Evolutionary conservation across 2,329 filamentous ascomycete species (phyloP).

Genomic region (Verticillium longisporum): DNA sequence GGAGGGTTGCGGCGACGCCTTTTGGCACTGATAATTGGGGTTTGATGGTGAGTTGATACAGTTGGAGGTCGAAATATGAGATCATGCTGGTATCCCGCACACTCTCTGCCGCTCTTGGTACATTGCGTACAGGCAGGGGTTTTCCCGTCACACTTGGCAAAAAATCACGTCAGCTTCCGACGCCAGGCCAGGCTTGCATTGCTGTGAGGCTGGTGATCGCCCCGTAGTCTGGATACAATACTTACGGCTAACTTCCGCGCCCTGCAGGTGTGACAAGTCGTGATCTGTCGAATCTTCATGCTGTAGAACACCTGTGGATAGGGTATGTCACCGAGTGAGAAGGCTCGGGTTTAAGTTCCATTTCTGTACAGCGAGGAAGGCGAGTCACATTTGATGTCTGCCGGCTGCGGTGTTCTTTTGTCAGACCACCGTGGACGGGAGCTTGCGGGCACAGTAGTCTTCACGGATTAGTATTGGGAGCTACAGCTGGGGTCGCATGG

Average conservation of each 20-base stretch:
- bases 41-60: background rate
- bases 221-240: background rate
- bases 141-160: slow-evolving; percentile 18
- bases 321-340: background rate
- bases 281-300: slow-evolving; percentile 16
- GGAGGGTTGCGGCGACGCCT: background rate
- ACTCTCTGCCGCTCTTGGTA: slow-evolving; percentile 8
- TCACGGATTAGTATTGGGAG: too few relatives aligned
- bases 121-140: slow-evolving; percentile 18
- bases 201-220: background rate
- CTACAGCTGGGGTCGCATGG: too few relatives aligned
- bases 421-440: background rate
- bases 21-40: background rate
- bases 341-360: background rate
- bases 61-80: slow-evolving; percentile 14
- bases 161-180: background rate
- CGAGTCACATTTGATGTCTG: background rate
- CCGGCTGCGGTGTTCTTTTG: background rate
- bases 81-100: slow-evolving; percentile 17
- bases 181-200: background rate
- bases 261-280: slow-evolving; percentile 17
- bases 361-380: background rate
- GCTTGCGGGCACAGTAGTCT: background rate
- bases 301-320: background rate
- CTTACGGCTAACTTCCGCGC: slow-evolving; percentile 17